A percentile compares a stretch with the other conserved stretches of the same genome.
phyloP scores from a whole-genome alignment of 1,284 basidiomycete species.

The Earliella scabrosa region DNA sequence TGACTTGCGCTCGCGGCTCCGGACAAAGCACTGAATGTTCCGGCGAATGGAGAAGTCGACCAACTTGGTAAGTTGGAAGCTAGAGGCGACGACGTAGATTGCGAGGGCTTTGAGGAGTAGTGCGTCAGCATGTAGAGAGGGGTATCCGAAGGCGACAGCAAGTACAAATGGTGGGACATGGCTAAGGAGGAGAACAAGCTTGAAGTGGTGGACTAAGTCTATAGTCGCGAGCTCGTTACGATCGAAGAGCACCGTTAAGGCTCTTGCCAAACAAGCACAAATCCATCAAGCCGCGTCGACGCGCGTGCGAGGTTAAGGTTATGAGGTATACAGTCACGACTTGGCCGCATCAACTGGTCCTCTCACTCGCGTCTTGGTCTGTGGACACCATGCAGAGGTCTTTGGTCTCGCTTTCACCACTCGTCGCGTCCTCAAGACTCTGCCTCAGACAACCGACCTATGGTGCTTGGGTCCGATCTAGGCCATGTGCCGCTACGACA shows the following conservation, averaged over 20 bases:
- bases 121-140: conserved; percentile 82
- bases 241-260: no score
- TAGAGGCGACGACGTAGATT: conserved; percentile 63
- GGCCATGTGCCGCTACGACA: conserved; percentile 5
- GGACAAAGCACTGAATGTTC: conserved; percentile 82
- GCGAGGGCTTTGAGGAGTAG: conserved; percentile 72
- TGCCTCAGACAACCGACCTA: background rate
- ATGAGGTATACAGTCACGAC: background rate
- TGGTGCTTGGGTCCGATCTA: conserved; percentile 1
- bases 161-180: conserved; percentile 86
- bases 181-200: background rate
- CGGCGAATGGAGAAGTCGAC: conserved; percentile 86
- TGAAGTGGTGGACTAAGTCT: background rate
- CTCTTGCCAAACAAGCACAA: conserved; percentile 9
- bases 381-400: conserved; percentile 11
- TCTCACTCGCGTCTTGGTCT: background rate
- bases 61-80: conserved; percentile 82
- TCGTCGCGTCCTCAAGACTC: background rate
- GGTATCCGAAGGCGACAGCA: conserved; percentile 82
- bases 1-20: conserved; percentile 78
- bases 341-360: no score
- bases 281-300: background rate
- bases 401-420: conserved; percentile 10
- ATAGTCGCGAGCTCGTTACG: no score
- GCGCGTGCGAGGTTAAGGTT: background rate